Evolutionary conservation across 2,329 filamentous ascomycete genomes (phyloP), one percentile per base, ranked within the genome.

Genomic region (Monilinia fructicola): DNA sequence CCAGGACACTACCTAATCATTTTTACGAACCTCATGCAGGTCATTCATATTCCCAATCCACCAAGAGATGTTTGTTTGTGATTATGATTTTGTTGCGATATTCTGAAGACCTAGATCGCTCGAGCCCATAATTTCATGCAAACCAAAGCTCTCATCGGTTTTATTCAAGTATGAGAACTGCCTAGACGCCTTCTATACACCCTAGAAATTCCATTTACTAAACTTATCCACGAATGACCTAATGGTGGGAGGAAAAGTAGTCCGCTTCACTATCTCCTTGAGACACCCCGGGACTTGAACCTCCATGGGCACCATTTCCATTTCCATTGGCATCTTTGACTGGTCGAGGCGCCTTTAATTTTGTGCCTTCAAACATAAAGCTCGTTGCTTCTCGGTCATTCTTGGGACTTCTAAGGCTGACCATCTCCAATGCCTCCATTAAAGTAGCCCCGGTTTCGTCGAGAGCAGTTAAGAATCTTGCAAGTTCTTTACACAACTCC

Each of bases 401-500:
- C 12, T 72, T 70, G 2, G 78, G 77, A 56, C 75, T 78, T 69
- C 76, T 74, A n/a, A 79, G 76, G 58, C 85, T 83, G 9, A 87
- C 84, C 77, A 87, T 81, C 71, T 86, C 84, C 77, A 96, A 83
- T 2, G 90, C 90, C 72, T 89, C 86, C 64, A 86, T 82, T 59
- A 99, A 81, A 54, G 91, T 94, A 71, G 89, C 87, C 0, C 95
- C 95, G 18, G 88, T 90, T 71, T 92, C 89, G 75, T 99, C 95
- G 73, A 99, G 87, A 6, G 94, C 94, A 56, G 96, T 93, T 66
- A 99, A 80, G 78, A 99, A 99, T n/a, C 94, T 84, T 14, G 95
- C 93, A 38, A 99, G 83, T 77, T 99, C 95, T 73, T 93, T 95
- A 79, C 95, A 98, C 38, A 99, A 80, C 73, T 98, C 93, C 93